Base-by-base conservation (phyloP, 2,329 filamentous ascomycete species). In the Xylogone sp. region DNA sequence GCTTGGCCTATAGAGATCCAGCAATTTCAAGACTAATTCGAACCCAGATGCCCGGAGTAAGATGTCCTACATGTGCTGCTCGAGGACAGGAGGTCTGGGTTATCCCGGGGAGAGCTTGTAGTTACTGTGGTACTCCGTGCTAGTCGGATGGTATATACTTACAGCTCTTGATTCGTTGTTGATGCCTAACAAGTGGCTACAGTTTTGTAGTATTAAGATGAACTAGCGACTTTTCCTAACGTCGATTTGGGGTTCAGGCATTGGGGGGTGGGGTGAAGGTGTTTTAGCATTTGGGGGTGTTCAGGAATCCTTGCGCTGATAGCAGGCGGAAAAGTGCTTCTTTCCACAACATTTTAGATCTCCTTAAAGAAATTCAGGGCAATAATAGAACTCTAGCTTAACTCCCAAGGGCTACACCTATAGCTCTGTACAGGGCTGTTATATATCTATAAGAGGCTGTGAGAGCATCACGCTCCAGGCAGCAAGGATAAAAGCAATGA, bases 11-110 rank as follows among this genome's bases (percentile, higher is more conserved):
- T 39, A 18, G 12, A 19, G 4, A 43, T 19, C 16, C 24, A n/a
- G 3, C 10, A 12, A 43, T 18, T n/a, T 43, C 16, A 29, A 8
- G 46, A 42, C 50, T 62, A 27, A 62, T 48, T 39, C 43, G 21
- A 46, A 22, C 46, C 52, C 53, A 71, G 64, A 71, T 78, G 53
- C 72, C 77, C 3, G 78, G 78, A 9, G 75, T 78, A 21, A 69
- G 71, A 58, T 81, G 78, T 62, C 76, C 77, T 45, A 79, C 71
- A 3, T 81, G 78, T 58, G 70, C 71, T 47, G 62, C 67, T 42
- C 67, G 69, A 44, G 78, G 78, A 53, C 69, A 74, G 54, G 78
- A 80, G 59, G 75, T 77, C 43, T 81, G 78, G 78, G 78, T 81
- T 21, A 77, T 79, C 54, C 77, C 76, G 27, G 78, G 78, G 48